These are phyloP conservation scores for Pugionium dolabratum DNA, from an alignment of 345 rosid species.

Conservation along the genomic window DNA sequence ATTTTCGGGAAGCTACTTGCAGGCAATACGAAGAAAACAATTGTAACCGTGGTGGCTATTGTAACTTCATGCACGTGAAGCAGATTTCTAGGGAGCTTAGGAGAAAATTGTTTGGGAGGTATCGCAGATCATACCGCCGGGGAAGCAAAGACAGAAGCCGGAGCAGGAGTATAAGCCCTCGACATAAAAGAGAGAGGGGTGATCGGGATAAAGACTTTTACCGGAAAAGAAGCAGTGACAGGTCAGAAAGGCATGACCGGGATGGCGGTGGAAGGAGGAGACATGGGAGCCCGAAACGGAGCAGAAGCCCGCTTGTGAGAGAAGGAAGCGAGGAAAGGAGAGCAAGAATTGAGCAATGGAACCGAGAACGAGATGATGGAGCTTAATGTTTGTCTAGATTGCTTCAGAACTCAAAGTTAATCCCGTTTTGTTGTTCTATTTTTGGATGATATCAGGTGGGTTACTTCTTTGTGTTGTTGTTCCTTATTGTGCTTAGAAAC, in stretches of 20 bases:
- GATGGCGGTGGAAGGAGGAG: slow-evolving; percentile 51
- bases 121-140: slow-evolving; percentile 52
- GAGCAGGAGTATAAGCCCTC: slow-evolving; percentile 55
- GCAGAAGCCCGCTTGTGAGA: slow-evolving; percentile 70
- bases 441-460: slow-evolving; percentile 17
- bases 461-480: slow-evolving; percentile 15
- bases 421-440: slow-evolving; percentile 2
- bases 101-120: slow-evolving; percentile 70
- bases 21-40: slow-evolving; percentile 78
- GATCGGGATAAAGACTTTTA: too few relatives aligned
- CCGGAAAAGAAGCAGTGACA: slow-evolving; percentile 43
- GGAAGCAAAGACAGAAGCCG: slow-evolving; percentile 58
- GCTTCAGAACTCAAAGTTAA: neutral
- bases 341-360: slow-evolving; percentile 91
- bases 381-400: slow-evolving; percentile 19
- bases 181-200: slow-evolving; percentile 37
- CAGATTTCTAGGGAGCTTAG: slow-evolving; percentile 77
- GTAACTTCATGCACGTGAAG: slow-evolving; percentile 14
- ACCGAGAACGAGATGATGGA: slow-evolving; percentile 61
- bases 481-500: slow-evolving; percentile 13
- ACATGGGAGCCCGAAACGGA: slow-evolving; percentile 61
- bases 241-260: slow-evolving; percentile 45
- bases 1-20: slow-evolving; percentile 88
- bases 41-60: slow-evolving; percentile 44
- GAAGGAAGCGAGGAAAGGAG: slow-evolving; percentile 90